phyloP scores from a whole-genome alignment of 164 flowering plant genomes.

The Warburgia ugandensis region DNA sequence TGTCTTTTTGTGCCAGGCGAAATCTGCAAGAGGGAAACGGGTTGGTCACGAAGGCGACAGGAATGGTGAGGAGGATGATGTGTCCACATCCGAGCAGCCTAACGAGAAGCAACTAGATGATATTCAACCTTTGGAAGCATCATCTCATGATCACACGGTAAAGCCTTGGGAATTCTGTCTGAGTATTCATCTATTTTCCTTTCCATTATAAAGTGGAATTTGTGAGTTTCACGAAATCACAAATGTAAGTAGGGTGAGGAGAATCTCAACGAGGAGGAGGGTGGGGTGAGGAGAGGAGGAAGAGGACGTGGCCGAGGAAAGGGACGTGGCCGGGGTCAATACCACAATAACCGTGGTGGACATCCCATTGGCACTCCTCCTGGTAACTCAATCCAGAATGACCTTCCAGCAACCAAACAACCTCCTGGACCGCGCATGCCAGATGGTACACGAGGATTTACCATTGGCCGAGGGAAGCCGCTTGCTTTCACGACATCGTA shows the following conservation, averaged over 20 bases:
- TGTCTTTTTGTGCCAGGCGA: slow-evolving; percentile 31
- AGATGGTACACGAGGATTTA: slow-evolving; percentile 72
- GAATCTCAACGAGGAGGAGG: slow-evolving; percentile 40
- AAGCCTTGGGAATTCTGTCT: slow-evolving; percentile 12
- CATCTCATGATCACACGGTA: slow-evolving; percentile 43
- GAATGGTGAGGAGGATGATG: slow-evolving; percentile 49
- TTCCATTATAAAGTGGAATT: too few species aligned
- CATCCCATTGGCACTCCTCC: slow-evolving; percentile 40
- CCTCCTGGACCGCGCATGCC: slow-evolving; percentile 91
- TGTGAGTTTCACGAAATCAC: background rate
- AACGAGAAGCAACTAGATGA: slow-evolving; percentile 54
- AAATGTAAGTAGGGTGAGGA: slow-evolving; percentile 48
- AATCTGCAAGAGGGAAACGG: slow-evolving; percentile 44
- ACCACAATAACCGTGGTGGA: slow-evolving; percentile 38
- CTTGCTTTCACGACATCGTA: slow-evolving; percentile 18
- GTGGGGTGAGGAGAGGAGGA: slow-evolving; percentile 48
- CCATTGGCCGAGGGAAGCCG: slow-evolving; percentile 73
- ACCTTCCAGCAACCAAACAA: slow-evolving; percentile 35
- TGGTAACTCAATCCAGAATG: slow-evolving; percentile 15
- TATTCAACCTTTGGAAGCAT: slow-evolving; percentile 29
- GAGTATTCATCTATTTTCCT: too few species aligned
- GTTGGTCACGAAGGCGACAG: slow-evolving; percentile 54
- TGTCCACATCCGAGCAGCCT: slow-evolving; percentile 42
- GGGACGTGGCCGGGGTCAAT: slow-evolving; percentile 59
- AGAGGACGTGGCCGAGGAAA: slow-evolving; percentile 51